Conservation (phyloP, 768 basidiomycete genomes). For the Lentinula raphanica region DNA sequence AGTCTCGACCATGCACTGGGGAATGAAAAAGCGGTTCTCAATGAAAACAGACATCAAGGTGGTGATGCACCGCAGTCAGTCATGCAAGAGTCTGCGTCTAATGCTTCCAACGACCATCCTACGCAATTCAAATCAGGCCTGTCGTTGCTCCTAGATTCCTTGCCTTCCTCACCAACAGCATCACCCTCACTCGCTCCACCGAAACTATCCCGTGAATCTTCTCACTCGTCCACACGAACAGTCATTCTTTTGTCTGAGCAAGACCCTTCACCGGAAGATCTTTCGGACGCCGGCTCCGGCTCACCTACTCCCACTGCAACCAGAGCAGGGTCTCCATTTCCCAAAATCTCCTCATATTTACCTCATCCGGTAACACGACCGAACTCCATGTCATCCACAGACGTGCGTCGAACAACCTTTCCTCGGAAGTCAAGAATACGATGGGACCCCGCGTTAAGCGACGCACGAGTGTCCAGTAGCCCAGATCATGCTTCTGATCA, state of each 20-base stretch:
- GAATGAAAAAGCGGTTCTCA: neutral
- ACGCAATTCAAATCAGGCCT: constrained; percentile 4
- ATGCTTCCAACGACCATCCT: neutral
- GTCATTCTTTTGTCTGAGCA: neutral
- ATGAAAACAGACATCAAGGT: neutral
- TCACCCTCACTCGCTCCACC: constrained; percentile 9
- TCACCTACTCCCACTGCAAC: constrained; percentile 6
- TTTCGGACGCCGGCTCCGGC: constrained; percentile 18
- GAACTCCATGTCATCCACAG: neutral
- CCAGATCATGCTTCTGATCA: neutral
- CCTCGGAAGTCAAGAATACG: constrained; percentile 1
- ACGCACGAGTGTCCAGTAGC: neutral
- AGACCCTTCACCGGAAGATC: constrained; percentile 14
- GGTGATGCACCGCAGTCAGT: neutral
- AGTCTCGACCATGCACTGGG: neutral
- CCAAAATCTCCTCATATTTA: neutral
- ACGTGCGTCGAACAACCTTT: neutral
- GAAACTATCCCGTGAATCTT: constrained; percentile 9
- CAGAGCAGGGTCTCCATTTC: neutral
- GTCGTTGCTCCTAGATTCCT: constrained; percentile 11
- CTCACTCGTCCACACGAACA: constrained; percentile 5
- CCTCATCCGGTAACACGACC: neutral
- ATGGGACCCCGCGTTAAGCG: constrained; percentile 5
- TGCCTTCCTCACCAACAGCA: constrained; percentile 8
- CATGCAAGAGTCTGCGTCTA: neutral